phyloP scores from a whole-genome alignment of 192 early-diverging fungal species.

The Entomortierella parvispora region DNA sequence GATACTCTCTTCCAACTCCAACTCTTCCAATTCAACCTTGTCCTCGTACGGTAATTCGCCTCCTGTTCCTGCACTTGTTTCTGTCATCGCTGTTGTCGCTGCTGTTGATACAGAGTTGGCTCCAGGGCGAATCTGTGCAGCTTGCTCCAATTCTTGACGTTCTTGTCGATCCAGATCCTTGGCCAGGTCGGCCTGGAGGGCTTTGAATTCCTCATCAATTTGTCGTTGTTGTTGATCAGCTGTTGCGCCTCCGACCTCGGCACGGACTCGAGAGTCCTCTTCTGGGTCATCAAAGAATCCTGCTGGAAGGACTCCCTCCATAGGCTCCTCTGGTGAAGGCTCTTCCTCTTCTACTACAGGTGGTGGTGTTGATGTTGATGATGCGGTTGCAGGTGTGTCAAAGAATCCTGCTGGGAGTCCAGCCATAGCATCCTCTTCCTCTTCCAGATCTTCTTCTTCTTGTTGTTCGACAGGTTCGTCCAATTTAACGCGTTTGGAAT shows the following conservation, averaged over 20 bases:
- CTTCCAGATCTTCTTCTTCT: conserved; percentile 38
- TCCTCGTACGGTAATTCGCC: conserved; percentile 23
- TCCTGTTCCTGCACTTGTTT: neutral
- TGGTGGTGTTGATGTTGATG: neutral
- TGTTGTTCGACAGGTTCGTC: conserved; percentile 16
- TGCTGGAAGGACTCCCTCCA: conserved; percentile 53
- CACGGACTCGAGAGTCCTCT: conserved; percentile 55
- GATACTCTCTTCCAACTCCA: conserved; percentile 42
- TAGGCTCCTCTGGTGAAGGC: conserved; percentile 2
- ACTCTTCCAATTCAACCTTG: conserved; percentile 31
- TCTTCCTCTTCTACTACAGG: neutral
- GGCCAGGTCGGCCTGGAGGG: conserved; percentile 37
- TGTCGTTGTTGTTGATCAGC: conserved; percentile 43
- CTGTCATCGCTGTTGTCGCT: neutral
- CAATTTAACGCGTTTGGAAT: conserved; percentile 38
- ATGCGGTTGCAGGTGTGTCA: conserved; percentile 20
- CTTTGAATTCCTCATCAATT: conserved; percentile 41
- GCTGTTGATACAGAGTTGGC: neutral
- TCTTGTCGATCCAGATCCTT: conserved; percentile 33
- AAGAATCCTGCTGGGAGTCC: conserved; percentile 60
- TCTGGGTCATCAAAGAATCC: conserved; percentile 67
- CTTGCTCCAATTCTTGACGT: conserved; percentile 5
- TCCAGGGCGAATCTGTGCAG: neutral
- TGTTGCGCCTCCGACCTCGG: conserved; percentile 45
- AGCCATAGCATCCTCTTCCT: conserved; percentile 44